phyloP scores from a whole-genome alignment of 2,329 filamentous ascomycete genomes.

The Trichoderma polysporum region DNA sequence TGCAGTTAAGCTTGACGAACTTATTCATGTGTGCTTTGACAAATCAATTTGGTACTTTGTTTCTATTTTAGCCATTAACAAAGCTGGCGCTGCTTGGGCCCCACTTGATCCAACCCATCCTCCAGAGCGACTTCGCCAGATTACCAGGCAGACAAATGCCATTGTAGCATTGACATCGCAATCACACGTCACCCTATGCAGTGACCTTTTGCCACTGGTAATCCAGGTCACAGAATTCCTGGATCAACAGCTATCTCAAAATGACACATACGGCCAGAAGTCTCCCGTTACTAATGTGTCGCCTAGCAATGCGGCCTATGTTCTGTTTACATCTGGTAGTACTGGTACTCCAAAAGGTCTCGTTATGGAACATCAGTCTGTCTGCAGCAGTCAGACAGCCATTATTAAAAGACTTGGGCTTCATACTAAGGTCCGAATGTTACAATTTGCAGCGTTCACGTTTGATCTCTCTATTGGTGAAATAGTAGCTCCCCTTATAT shows the following conservation, averaged over 20 bases:
- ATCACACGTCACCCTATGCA: not conserved
- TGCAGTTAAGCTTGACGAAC: constrained; percentile 21
- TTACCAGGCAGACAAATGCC: constrained; percentile 7
- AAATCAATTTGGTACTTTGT: constrained; percentile 24
- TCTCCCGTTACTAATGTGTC: not conserved
- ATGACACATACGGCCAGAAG: not conserved
- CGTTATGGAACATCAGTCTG: constrained; percentile 25
- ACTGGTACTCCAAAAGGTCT: constrained; percentile 30
- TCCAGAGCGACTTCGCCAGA: not conserved
- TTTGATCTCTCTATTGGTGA: constrained; percentile 16
- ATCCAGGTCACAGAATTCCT: constrained; percentile 1
- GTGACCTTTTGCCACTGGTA: not conserved
- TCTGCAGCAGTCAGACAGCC: constrained; percentile 13
- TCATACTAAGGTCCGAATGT: constrained; percentile 1
- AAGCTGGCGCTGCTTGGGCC: constrained; percentile 24
- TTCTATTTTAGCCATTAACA: constrained; percentile 23
- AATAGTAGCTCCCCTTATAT: constrained; percentile 11
- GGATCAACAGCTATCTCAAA: not conserved
- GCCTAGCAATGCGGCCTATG: constrained; percentile 23
- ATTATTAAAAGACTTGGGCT: constrained; percentile 1
- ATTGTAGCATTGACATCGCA: not conserved
- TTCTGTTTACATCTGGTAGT: constrained; percentile 29
- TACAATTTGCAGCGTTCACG: constrained; percentile 13
- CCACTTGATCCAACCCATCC: constrained; percentile 22
- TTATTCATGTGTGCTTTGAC: constrained; percentile 19